Evolutionary conservation across 371 early-diverging fungal genomes (phyloP).

Genomic region (Aphelidium insulamus): DNA sequence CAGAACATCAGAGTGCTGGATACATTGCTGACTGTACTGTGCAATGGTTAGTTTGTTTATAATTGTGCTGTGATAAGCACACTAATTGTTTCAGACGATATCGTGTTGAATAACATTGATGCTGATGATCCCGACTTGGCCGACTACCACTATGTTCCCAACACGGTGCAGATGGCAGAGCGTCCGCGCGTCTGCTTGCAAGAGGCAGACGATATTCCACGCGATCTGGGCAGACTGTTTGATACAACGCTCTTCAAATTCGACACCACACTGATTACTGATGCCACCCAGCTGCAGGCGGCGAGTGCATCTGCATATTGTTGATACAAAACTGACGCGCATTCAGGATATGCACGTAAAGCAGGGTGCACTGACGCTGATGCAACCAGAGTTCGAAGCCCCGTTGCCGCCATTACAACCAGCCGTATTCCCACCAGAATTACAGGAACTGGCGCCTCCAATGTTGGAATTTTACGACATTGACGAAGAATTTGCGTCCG

Average conservation of each 20-base stretch:
- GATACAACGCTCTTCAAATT: conserved; percentile 19
- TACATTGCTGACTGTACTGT: conserved; percentile 17
- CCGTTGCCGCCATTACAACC: conserved; percentile 27
- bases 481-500: conserved; percentile 24
- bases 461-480: conserved; percentile 30
- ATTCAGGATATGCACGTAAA: conserved; percentile 14
- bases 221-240: conserved; percentile 22
- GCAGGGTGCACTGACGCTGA: conserved; percentile 22
- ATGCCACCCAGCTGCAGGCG: conserved; percentile 14
- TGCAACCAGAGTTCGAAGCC: conserved; percentile 30
- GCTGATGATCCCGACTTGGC: conserved; percentile 28
- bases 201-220: conserved; percentile 27
- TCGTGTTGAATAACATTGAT: conserved; percentile 21
- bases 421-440: conserved; percentile 23
- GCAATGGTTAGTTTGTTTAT: conserved; percentile 3
- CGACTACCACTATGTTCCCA: conserved; percentile 28
- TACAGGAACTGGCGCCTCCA: conserved; percentile 23
- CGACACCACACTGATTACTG: conserved; percentile 17
- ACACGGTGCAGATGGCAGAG: conserved; percentile 15
- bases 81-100: conserved; percentile 8
- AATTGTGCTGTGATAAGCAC: background rate
- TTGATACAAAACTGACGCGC: too few relatives aligned
- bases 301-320: conserved; percentile 3
- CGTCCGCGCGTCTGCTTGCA: conserved; percentile 19
- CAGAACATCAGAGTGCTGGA: conserved; percentile 24